Percentiles rank a stretch among this genome's conserved stretches.
Evolutionary conservation across 352 stramenopile genomes (phyloP).

Genomic region (Globisporangium ultimum): DNA sequence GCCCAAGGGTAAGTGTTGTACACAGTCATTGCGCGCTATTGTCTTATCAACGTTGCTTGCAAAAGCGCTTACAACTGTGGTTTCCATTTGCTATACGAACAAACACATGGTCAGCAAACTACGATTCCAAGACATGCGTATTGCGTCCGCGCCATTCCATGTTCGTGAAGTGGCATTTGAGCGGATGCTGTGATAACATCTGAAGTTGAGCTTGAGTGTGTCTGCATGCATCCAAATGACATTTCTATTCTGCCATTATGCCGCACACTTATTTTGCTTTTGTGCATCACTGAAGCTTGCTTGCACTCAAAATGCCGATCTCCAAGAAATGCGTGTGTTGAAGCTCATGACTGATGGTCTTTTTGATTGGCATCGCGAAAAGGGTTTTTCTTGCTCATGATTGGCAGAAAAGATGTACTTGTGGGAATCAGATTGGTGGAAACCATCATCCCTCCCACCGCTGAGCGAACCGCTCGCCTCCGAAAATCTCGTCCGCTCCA

Average conservation of each 20-base stretch:
- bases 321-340: background rate
- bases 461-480: background rate
- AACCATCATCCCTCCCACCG: background rate
- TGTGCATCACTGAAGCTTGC: too few species aligned
- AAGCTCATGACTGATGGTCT: background rate
- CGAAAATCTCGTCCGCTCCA: background rate
- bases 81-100: too few species aligned
- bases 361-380: background rate
- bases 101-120: conserved; percentile 31
- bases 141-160: conserved; percentile 58
- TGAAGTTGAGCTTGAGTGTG: background rate
- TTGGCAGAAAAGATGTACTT: conserved; percentile 16
- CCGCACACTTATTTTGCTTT: too few species aligned
- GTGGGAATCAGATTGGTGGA: conserved; percentile 32
- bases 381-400: background rate
- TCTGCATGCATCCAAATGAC: too few species aligned
- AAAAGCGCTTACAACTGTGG: background rate
- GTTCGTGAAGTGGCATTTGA: conserved; percentile 70
- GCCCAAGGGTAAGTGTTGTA: conserved; percentile 42
- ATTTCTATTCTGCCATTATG: too few species aligned
- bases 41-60: background rate
- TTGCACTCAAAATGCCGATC: too few species aligned
- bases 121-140: conserved; percentile 46
- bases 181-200: conserved; percentile 33
- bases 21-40: background rate